Evolutionary conservation across 2,329 filamentous ascomycete genomes (phyloP).

Genomic region (Thelonectria blattea): DNA sequence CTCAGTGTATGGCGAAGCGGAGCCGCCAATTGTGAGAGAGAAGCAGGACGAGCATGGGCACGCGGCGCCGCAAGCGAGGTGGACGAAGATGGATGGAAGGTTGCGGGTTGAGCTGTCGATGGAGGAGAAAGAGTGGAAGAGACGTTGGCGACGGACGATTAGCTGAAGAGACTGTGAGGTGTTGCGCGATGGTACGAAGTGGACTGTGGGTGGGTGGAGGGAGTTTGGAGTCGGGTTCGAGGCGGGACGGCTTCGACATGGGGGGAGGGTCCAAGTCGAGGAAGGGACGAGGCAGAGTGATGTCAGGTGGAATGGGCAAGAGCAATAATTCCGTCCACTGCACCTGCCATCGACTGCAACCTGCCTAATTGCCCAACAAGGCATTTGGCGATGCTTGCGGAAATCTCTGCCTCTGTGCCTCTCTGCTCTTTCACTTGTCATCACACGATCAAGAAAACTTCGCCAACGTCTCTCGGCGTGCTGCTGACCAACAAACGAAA

Average conservation of each 20-base stretch:
- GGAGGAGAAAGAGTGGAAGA: background rate
- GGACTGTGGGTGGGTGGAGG: background rate
- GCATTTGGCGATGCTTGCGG: background rate
- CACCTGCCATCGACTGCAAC: background rate
- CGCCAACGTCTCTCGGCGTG: background rate
- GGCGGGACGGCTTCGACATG: constrained; percentile 12
- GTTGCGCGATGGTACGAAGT: background rate
- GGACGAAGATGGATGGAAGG: background rate
- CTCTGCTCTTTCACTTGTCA: background rate
- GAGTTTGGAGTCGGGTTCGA: constrained; percentile 6
- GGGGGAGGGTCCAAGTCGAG: background rate
- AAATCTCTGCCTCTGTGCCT: too few species aligned
- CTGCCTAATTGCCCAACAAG: background rate
- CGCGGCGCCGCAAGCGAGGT: constrained; percentile 6
- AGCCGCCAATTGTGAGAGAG: constrained; percentile 13
- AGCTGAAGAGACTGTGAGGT: background rate
- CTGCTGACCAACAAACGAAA: background rate
- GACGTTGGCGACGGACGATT: background rate
- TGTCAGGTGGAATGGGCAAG: background rate
- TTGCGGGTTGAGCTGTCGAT: background rate
- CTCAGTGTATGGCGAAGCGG: constrained; percentile 16
- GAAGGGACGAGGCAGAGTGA: constrained; percentile 6
- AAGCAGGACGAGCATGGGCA: constrained; percentile 13
- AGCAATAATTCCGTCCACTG: background rate
- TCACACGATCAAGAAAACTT: background rate